Evolutionary conservation across 805 yeast genomes (phyloP).

Genomic region (Zygosaccharomyces kombuchaensis): DNA sequence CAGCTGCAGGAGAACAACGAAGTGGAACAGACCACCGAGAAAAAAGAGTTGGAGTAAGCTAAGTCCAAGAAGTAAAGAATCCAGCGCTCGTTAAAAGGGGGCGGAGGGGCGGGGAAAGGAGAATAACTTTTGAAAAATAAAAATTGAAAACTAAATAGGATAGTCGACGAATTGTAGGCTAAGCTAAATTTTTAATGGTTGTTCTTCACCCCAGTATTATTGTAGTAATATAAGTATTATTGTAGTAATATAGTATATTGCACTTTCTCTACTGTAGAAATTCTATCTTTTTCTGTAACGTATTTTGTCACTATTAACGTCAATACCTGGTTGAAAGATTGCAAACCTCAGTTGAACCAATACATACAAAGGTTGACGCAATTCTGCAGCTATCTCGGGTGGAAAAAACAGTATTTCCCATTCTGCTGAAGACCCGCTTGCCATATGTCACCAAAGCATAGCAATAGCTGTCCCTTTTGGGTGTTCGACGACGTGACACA

Average conservation of each 20-base stretch:
- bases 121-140: not conserved
- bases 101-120: not conserved
- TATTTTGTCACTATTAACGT: not conserved
- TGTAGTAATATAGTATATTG: slow-evolving; percentile 6
- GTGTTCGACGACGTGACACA: slow-evolving; percentile 55
- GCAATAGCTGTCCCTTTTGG: slow-evolving; percentile 39
- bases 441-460: not conserved
- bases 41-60: slow-evolving; percentile 1
- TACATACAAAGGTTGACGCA: not conserved
- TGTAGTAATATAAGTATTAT: slow-evolving; percentile 5
- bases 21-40: slow-evolving; percentile 11
- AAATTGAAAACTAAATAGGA: not conserved
- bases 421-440: not conserved
- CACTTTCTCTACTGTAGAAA: slow-evolving; percentile 2
- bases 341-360: not conserved
- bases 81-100: not conserved
- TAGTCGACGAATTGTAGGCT: not conserved
- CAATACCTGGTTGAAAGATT: too few species aligned
- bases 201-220: not conserved
- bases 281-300: not conserved
- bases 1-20: slow-evolving; percentile 4
- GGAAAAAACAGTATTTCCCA: not conserved
- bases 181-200: not conserved
- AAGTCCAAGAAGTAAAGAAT: not conserved
- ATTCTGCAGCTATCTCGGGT: not conserved